These are phyloP conservation scores for Spiraea crenata DNA, from an alignment of 331 rosid genomes.

Conservation along the genomic window DNA sequence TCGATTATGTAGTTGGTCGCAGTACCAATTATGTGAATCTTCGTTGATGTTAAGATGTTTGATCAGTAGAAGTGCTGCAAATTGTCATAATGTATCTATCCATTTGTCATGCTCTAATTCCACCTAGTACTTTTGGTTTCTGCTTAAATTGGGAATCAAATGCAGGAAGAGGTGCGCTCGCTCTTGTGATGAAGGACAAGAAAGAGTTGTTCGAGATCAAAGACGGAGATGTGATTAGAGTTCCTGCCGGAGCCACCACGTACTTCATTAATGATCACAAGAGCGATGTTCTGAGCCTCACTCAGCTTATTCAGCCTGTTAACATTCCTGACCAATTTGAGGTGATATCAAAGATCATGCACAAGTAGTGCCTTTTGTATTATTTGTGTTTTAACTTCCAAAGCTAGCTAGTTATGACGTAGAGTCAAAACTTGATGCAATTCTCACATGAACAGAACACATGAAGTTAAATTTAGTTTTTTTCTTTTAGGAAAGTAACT, in stretches of 20 bases:
- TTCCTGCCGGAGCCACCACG: constrained; percentile 42
- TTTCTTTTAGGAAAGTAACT: not conserved
- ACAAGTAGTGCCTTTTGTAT: not conserved
- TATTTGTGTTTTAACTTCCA: not conserved
- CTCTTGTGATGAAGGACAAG: constrained; percentile 23
- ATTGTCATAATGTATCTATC: no score
- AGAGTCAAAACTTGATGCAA: not conserved
- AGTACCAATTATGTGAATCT: no score
- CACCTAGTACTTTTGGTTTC: not conserved
- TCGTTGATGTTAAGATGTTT: no score
- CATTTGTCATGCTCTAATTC: no score
- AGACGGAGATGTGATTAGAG: constrained; percentile 34
- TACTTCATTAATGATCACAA: constrained; percentile 37
- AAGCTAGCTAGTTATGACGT: not conserved
- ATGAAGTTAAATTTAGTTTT: not conserved
- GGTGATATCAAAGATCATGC: constrained; percentile 22
- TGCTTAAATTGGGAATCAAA: not conserved
- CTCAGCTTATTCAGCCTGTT: constrained; percentile 38
- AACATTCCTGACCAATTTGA: constrained; percentile 45
- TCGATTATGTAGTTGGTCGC: no score
- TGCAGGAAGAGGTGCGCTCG: constrained; percentile 49
- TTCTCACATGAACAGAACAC: not conserved
- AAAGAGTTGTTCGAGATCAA: constrained; percentile 47
- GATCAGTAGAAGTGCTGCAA: no score
- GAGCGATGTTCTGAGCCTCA: constrained; percentile 33